A percentile compares a stretch with the other conserved stretches of the same genome.
These are phyloP conservation scores for Groenewaldozyma sp. DNA, from an alignment of 1,139 yeast species.

Conservation along the genomic window DNA sequence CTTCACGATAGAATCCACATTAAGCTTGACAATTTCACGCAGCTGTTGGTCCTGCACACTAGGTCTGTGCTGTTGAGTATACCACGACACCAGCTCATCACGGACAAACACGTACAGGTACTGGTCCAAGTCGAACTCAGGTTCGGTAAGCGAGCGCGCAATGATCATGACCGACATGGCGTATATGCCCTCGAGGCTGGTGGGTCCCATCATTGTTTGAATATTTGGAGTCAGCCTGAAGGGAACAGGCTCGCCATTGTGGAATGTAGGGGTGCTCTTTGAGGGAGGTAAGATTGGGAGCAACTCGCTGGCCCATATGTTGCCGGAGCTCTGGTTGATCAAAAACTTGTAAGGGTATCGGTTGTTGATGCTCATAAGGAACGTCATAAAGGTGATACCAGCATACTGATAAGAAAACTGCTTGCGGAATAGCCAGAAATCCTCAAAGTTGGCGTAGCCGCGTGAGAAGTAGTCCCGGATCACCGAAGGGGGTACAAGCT, in stretches of 20 bases:
- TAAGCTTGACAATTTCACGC: conserved; percentile 78
- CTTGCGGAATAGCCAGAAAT: conserved; percentile 94
- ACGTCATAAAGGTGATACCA: conserved; percentile 86
- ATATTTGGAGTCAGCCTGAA: conserved; percentile 94
- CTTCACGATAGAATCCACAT: conserved; percentile 78
- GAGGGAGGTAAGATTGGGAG: conserved; percentile 51
- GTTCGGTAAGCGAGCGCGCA: conserved; percentile 82
- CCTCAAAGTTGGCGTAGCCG: conserved; percentile 72
- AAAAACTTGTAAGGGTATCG: conserved; percentile 93
- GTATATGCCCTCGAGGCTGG: conserved; percentile 83
- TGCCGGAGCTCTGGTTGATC: conserved; percentile 73
- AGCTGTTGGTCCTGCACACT: conserved; percentile 69
- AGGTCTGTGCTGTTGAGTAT: conserved; percentile 61
- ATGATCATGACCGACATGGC: conserved; percentile 78
- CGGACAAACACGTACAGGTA: conserved; percentile 86
- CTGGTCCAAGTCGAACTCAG: conserved; percentile 70
- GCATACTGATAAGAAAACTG: conserved; percentile 95
- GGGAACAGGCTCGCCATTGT: conserved; percentile 91
- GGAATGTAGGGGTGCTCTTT: conserved; percentile 80
- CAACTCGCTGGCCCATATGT: conserved; percentile 93
- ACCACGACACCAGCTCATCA: conserved; percentile 93
- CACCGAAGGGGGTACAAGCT: conserved; percentile 78
- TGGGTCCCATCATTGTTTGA: conserved; percentile 87
- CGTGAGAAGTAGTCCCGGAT: conserved; percentile 59
- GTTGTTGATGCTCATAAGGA: conserved; percentile 88